Evolutionary conservation across 2,329 filamentous ascomycete species (phyloP), one percentile per base, ranked within the genome.

Genomic region (Talaromyces sp.): DNA sequence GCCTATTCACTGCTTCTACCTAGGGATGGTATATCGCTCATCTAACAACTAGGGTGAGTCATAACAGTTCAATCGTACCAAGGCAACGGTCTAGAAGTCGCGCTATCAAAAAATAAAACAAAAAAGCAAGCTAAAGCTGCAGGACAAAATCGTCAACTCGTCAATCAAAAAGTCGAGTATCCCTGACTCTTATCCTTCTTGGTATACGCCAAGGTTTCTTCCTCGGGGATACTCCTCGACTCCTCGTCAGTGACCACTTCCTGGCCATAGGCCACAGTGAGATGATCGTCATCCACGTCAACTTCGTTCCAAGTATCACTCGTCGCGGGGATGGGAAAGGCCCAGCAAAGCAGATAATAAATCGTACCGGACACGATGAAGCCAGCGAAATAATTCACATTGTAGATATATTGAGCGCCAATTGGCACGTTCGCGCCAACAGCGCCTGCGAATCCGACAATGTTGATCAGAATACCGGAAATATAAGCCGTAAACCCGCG

Each of bases 371-470:
- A 86, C 11, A 96, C 85, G 56, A 92, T 82, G 74, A 96, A 93
- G 0, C 93, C 93, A 50, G 86, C 85, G 75, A 97, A 96, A 81
- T 93, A 97, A 78, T 97, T 97, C 71, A 97, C 73, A 69, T 93
- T 91, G 82, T 96, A 97, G 66, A 97, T 87, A 73, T 96, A 96
- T 0, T 85, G 87, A 0, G 94, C 93, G 0, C 90, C 93, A 6
- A 86, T 81, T 0, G 94, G 93, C 0, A 97, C 92, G 0, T 79
- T 73, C 22, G 75, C 77, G 0, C 92, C 92, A 31, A 97, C 85
- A 0, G 90, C 92, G 2, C 92, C 93, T 0, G 88, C 92, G 69
- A 97, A 97, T 0, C 93, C 93, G 4, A 97, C 92, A 3, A 97
- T 90, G 71, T 97, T 97, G 82, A 96, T 89, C 5, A 95, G 75